Conservation (phyloP, 2,329 filamentous ascomycete genomes). For the Fusarium domesticum region DNA sequence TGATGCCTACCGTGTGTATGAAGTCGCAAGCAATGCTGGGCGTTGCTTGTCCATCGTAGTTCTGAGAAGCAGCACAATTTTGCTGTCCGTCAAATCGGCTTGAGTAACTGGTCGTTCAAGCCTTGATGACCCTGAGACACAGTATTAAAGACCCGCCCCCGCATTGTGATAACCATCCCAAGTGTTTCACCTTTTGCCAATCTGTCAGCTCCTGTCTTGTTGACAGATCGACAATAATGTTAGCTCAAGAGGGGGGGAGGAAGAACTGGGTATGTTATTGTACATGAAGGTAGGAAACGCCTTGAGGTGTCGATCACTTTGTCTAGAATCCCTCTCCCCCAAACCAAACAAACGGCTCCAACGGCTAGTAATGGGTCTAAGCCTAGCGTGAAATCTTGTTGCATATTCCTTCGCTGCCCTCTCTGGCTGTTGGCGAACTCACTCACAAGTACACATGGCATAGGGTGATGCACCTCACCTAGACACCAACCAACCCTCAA, state of each 20-base stretch:
- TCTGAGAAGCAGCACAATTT: too few species aligned
- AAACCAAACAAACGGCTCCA: background rate
- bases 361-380: conserved; percentile 4
- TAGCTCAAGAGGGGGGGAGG: conserved; percentile 1
- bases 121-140: too few species aligned
- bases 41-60: too few species aligned
- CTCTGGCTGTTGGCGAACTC: background rate
- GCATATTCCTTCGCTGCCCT: background rate
- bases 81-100: too few species aligned
- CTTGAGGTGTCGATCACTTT: conserved; percentile 19
- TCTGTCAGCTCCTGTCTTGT: too few species aligned
- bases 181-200: too few species aligned
- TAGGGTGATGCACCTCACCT: background rate
- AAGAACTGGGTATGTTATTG: conserved; percentile 10
- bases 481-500: background rate
- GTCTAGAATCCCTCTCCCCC: conserved; percentile 15
- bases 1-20: too few species aligned
- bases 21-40: too few species aligned
- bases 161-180: conserved; percentile 2
- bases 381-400: background rate
- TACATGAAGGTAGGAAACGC: conserved; percentile 17
- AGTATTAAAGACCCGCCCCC: conserved; percentile 6
- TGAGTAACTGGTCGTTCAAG: too few species aligned
- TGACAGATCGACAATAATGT: conserved; percentile 9
- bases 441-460: background rate